Base-by-base conservation (phyloP, 202 grass and related monocot genomes). In the Panicum virgatum region DNA sequence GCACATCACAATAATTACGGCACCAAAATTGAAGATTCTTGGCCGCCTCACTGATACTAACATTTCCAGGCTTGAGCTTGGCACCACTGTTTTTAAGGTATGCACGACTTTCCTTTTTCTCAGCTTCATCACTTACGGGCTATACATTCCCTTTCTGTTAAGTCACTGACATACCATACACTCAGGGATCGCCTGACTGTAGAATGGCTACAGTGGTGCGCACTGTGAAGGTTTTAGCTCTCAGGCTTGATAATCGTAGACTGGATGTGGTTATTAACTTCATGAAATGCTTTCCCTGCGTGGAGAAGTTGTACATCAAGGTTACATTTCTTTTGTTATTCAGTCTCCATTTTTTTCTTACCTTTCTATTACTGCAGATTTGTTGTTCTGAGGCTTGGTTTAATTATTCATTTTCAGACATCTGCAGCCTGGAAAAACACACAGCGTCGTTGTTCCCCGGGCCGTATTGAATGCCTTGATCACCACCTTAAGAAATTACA, bases 271-370 rank as follows among this genome's bases (percentile, higher is more conserved):
- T 62, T 51, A 37, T 72, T 14, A 68, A 60, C 30, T 69, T 87
- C 27, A 50, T 87, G 25, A 72, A 38, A 50, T 77, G 76, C 37
- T 87, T 82, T 54, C 85, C 85, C 13, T 71, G 43, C 62, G 22
- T 87, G 51, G 72, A 82, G 69, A 87, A 56, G 50, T 40, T 87
- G 71, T 43, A 83, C 69, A 69, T 87, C 61, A 42, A 51, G 72
- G 85, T 82, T 53, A 53, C 51, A 4, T 2, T 37, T 22, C n/a
- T n/a, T 23, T 54, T 6, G 19, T 39, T 46, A 0, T 44, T 47
- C 12, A 69, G 66, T 25, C 42, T 25, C 0, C 0, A 11, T 15
- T 45, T 26, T 25, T 69, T 13, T 20, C 8, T 25, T 46, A 16
- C 40, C 40, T 46, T 3, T 46, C 7, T 3, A 22, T 15, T 26